Evolutionary conservation across 1,284 basidiomycete species (phyloP), one percentile per base, ranked within the genome.

Genomic region (Ustilago shanxiensis): DNA sequence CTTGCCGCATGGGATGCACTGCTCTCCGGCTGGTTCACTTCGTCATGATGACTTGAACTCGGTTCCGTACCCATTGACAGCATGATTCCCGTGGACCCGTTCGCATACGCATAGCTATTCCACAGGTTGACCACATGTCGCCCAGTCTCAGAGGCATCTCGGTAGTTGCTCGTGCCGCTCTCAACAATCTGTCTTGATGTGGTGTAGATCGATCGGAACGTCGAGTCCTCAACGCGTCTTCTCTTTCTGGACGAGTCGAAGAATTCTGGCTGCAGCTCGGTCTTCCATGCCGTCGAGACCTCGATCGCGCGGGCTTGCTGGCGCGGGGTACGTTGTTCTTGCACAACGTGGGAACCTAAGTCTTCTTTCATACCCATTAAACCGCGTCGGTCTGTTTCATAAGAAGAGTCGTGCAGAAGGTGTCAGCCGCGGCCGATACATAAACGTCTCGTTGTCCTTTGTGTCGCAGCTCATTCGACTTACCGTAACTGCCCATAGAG

Each of bases 121-220:
- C n/a, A 8, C n/a, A 44, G 41, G n/a, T 5, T 44, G n/a, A 20
- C 41, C 20, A n/a, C n/a, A n/a, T n/a, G n/a, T n/a, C 20, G 10
- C 7, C 41, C 20, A 14, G n/a, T 44, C 2, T 7, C 4, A 22
- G n/a, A 10, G 1, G n/a, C 41, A 6, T n/a, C 41, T 44, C 41
- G 41, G n/a, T 28, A 18, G 18, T 1, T 33, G 16, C 24, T 18
- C n/a, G 10, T 44, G 29, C 55, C 22, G 55, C 41, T 45, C 28
- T 44, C 55, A 20, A 24, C 22, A 28, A 20, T 18, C n/a, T 44
- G 55, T 22, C 31, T 57, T 11, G n/a, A 45, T 11, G 26, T 29
- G 26, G 55, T 45, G 26, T 57, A 57, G 31, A 31, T 44, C 26
- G 44, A 41, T 20, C 55, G 55, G n/a, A 57, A 45, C 41, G 29